Base-by-base conservation (phyloP, 768 basidiomycete species). In the Candolleomyces eurysporus region DNA sequence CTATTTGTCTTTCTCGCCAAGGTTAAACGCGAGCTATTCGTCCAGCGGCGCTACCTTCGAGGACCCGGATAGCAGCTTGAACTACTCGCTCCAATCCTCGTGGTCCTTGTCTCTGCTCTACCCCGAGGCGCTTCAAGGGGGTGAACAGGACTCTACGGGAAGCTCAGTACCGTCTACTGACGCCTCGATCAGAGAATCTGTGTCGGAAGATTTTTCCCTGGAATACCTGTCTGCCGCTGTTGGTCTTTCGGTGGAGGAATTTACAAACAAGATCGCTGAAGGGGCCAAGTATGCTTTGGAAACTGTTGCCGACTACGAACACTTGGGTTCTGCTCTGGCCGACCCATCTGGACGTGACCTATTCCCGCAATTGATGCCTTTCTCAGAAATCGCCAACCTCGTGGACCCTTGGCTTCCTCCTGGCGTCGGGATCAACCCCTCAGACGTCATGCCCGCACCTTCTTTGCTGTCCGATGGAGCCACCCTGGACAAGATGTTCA, bases 181-280 rank as follows among this genome's bases (percentile, higher is more conserved):
- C 46, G 40, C 43, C 4, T 43, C 57, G 32, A 31, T 30, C 14
- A 57, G 36, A 31, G 51, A 48, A 16, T 63, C 49, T 9, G 14
- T 30, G 22, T 14, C 32, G 14, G 58, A 59, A 32, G 61, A 59
- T 40, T 49, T 62, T 19, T 62, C 61, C 16, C 48, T 57, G 40
- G 48, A 65, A 60, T 22, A 59, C 67, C 19, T 70, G 66, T 46
- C 60, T 16, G 71, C 73, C 32, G 70, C 72, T 55, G 71, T 74
- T 58, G 76, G 76, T 36, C 65, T 77, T 48, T 71, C 73, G 42
- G 64, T 75, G 3, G 68, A 73, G 30, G 65, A 71, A 36, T 68
- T 78, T 49, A 73, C 72, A 26, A 68, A 70, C 21, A 74, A 75
- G n/a, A 68, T 78, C 16, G 73, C 77, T 11, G 71, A 72, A 21